These are phyloP conservation scores for Neonothopanus nambi DNA, from an alignment of 1,284 basidiomycete species.

Conservation along the genomic window DNA sequence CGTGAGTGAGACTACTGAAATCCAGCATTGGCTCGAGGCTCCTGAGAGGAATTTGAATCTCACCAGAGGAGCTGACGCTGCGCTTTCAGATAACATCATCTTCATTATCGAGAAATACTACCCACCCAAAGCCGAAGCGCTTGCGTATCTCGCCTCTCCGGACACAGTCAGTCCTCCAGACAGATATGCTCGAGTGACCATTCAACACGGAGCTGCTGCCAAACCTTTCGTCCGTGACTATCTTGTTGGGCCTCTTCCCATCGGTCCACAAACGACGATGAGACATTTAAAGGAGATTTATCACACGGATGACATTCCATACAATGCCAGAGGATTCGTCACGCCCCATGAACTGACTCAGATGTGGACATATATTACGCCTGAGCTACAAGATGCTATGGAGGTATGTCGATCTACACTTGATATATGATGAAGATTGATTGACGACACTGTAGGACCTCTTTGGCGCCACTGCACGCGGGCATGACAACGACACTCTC, in stretches of 20 bases:
- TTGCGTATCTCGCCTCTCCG: slow-evolving; percentile 45
- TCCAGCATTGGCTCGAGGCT: slow-evolving; percentile 48
- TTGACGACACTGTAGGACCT: slow-evolving; percentile 36
- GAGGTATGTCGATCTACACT: slow-evolving; percentile 31
- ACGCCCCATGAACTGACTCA: slow-evolving; percentile 35
- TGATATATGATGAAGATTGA: slow-evolving; percentile 16
- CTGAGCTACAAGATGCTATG: slow-evolving; percentile 37
- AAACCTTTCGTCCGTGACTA: slow-evolving; percentile 52
- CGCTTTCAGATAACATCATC: slow-evolving; percentile 47
- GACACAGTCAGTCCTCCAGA: slow-evolving; percentile 27
- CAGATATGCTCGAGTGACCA: slow-evolving; percentile 46
- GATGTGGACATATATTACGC: slow-evolving; percentile 31
- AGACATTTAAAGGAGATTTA: slow-evolving; percentile 49
- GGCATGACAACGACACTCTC: slow-evolving; percentile 47
- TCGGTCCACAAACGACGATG: slow-evolving; percentile 37
- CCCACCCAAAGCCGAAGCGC: slow-evolving; percentile 50
- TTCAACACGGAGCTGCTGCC: slow-evolving; percentile 48
- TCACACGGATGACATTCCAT: slow-evolving; percentile 48
- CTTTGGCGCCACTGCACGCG: slow-evolving; percentile 38
- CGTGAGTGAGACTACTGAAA: slow-evolving; percentile 41
- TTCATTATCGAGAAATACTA: slow-evolving; percentile 50
- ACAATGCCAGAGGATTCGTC: slow-evolving; percentile 48
- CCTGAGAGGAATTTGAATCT: slow-evolving; percentile 49
- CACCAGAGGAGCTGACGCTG: slow-evolving; percentile 33
- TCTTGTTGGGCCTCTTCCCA: slow-evolving; percentile 57